Evolutionary conservation across 768 basidiomycete genomes (phyloP).

Genomic region (Plicaturopsis crispa): DNA sequence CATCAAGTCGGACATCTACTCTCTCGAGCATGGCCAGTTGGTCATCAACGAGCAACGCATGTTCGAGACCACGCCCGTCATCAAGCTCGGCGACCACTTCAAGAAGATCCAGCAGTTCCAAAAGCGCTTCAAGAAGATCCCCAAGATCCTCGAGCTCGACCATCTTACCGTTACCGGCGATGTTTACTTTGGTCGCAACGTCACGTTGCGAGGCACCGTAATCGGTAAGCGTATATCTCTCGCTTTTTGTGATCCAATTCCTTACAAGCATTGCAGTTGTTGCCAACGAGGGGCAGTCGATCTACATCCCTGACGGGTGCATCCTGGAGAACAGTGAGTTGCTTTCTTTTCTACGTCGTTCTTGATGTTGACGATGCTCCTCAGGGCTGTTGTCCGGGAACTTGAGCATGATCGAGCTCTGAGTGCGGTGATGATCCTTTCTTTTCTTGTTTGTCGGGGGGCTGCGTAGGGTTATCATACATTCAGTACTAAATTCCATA

Average conservation of each 20-base stretch:
- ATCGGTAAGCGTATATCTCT: constrained; percentile 41
- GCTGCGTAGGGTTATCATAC: too few species aligned
- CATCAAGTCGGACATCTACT: constrained; percentile 92
- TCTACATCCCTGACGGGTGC: constrained; percentile 71
- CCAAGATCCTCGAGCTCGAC: constrained; percentile 84
- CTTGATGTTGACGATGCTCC: constrained; percentile 22
- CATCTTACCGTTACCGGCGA: constrained; percentile 92
- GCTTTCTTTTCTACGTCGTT: constrained; percentile 4
- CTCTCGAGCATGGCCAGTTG: constrained; percentile 80
- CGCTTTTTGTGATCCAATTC: constrained; percentile 1
- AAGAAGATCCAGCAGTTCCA: constrained; percentile 93
- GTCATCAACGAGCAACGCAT: constrained; percentile 77
- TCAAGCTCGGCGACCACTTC: constrained; percentile 96
- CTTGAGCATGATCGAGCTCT: constrained; percentile 79
- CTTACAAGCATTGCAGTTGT: constrained; percentile 31
- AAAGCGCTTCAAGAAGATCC: constrained; percentile 93
- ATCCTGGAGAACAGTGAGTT: constrained; percentile 58
- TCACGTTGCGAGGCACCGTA: constrained; percentile 83
- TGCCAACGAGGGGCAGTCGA: constrained; percentile 70
- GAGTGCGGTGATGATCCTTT: too few species aligned
- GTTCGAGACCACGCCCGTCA: constrained; percentile 87
- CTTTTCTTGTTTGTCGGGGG: too few species aligned
- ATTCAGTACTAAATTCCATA: too few species aligned
- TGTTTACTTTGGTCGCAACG: constrained; percentile 83
- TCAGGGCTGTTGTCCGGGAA: constrained; percentile 74